These are phyloP conservation scores for Medicago ruthenica DNA, from an alignment of 306 rosid species.

Conservation along the genomic window DNA sequence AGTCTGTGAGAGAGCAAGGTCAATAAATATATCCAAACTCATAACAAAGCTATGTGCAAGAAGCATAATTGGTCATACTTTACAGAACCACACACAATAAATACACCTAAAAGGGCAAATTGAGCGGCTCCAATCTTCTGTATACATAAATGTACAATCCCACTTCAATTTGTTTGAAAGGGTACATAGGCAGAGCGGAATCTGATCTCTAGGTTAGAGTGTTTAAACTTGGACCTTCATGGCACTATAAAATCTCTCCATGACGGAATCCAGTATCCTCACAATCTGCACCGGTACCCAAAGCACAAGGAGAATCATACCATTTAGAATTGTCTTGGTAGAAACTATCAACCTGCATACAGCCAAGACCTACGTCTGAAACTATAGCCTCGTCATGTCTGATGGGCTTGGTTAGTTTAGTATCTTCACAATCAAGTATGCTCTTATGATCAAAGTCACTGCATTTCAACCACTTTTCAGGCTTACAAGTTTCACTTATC, in stretches of 20 bases:
- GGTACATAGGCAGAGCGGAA: slow-evolving; percentile 52
- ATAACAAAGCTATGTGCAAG: slow-evolving; percentile 56
- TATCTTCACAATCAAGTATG: slow-evolving; percentile 93
- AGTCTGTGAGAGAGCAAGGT: slow-evolving; percentile 49
- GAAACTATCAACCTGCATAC: slow-evolving; percentile 95
- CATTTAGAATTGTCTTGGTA: slow-evolving; percentile 91
- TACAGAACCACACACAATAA: slow-evolving; percentile 68
- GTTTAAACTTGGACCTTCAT: slow-evolving; percentile 50
- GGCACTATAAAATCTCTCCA: slow-evolving; percentile 84
- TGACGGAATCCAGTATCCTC: slow-evolving; percentile 87
- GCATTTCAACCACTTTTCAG: slow-evolving; percentile 97
- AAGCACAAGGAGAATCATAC: slow-evolving; percentile 98
- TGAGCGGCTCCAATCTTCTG: slow-evolving; percentile 76
- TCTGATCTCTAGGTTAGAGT: slow-evolving; percentile 63
- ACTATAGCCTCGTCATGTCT: slow-evolving; percentile 83
- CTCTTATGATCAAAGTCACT: slow-evolving; percentile 84
- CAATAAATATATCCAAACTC: slow-evolving; percentile 52
- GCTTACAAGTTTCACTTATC: slow-evolving; percentile 75
- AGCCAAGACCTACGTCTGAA: slow-evolving; percentile 89
- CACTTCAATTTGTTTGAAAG: slow-evolving; percentile 65
- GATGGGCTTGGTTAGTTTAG: slow-evolving; percentile 85
- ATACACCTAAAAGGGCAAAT: slow-evolving; percentile 62
- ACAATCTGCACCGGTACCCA: slow-evolving; percentile 87
- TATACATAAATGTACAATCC: slow-evolving; percentile 90
- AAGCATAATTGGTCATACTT: slow-evolving; percentile 50